A percentile compares a stretch with the other conserved stretches of the same genome.
These are phyloP conservation scores for Fusarium agapanthi DNA, from an alignment of 2,329 filamentous ascomycete genomes.

Conservation along the genomic window DNA sequence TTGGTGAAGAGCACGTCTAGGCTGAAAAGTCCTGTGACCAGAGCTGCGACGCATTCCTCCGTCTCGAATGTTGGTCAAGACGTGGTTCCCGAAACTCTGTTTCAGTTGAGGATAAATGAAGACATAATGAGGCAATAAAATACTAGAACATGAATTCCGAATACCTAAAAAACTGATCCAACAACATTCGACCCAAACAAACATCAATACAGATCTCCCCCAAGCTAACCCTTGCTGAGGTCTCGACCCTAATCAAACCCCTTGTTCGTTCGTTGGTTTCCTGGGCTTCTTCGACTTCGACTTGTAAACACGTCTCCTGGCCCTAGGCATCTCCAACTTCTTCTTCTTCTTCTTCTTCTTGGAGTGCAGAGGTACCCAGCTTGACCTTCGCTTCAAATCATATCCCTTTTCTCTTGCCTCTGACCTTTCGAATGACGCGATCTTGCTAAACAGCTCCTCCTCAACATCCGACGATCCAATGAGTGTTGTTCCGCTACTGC, in stretches of 20 bases:
- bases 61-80: background rate
- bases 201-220: background rate
- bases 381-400: slow-evolving; percentile 26
- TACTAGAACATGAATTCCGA: background rate
- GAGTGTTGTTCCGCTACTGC: slow-evolving; percentile 7
- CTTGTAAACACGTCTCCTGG: background rate
- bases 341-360: slow-evolving; percentile 21
- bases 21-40: background rate
- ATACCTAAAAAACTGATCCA: background rate
- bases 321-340: background rate
- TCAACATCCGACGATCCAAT: background rate
- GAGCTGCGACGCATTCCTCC: background rate
- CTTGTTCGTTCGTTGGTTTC: background rate
- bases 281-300: background rate
- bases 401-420: background rate
- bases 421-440: background rate
- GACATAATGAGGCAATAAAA: background rate
- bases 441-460: background rate
- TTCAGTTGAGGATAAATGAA: background rate
- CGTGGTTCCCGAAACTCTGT: background rate
- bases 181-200: background rate
- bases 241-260: background rate
- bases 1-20: background rate
- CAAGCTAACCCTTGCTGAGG: background rate
- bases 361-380: background rate